phyloP scores from a whole-genome alignment of 164 flowering plant species.

The Hamamelis virginiana region DNA sequence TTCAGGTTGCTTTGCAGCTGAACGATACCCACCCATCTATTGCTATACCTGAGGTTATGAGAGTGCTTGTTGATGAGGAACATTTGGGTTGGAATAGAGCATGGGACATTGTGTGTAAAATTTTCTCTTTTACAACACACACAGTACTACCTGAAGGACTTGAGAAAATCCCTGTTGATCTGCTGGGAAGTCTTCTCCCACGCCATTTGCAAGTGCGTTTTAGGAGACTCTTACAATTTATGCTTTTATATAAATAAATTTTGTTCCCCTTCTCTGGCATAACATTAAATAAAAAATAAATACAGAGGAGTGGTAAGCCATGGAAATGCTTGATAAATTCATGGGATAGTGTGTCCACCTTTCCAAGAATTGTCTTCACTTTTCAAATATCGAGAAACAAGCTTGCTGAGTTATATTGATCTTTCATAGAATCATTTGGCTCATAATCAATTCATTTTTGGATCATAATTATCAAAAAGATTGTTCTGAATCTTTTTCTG shows the following conservation, averaged over 20 bases:
- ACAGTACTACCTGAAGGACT: constrained; percentile 50
- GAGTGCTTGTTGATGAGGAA: constrained; percentile 60
- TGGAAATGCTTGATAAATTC: not conserved
- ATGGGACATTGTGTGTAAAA: constrained; percentile 43
- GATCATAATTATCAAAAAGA: not conserved
- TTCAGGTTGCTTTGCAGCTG: constrained; percentile 58
- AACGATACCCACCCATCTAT: constrained; percentile 67
- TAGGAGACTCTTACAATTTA: constrained; percentile 3
- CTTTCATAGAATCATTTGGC: not conserved
- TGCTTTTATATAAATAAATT: not conserved
- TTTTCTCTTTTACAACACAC: constrained; percentile 54
- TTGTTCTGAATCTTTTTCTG: not conserved
- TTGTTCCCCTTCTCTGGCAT: not conserved
- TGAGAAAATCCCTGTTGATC: constrained; percentile 56
- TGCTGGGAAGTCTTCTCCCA: constrained; percentile 56
- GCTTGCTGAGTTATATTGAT: not conserved
- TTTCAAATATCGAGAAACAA: not conserved
- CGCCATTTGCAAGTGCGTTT: constrained; percentile 54
- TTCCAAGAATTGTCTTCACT: not conserved
- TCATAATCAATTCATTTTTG: not conserved
- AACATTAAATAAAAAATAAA: not conserved
- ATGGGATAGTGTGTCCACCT: not conserved
- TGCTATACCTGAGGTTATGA: constrained; percentile 53
- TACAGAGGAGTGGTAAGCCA: not conserved
- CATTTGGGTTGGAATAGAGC: constrained; percentile 50